These are phyloP conservation scores for Triticum urartu DNA, from an alignment of 176 grass and related monocot genomes.

Conservation along the genomic window DNA sequence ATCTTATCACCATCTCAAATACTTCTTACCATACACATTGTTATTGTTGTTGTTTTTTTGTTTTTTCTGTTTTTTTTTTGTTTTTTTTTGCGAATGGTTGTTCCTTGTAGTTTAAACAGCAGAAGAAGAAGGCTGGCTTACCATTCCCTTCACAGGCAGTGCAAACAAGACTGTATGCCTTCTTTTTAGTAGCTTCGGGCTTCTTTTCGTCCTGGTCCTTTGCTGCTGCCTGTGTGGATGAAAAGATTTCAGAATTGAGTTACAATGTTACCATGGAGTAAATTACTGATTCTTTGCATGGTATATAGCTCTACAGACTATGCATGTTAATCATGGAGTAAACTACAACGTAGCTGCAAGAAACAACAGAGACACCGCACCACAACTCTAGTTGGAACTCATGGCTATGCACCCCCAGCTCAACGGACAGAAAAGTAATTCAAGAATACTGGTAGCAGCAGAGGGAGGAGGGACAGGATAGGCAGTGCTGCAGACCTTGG, in stretches of 20 bases:
- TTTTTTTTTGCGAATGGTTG: too few species aligned
- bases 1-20: neutral
- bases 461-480: neutral
- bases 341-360: neutral
- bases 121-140: slow-evolving; percentile 24
- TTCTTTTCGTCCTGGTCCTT: slow-evolving; percentile 45
- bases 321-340: neutral
- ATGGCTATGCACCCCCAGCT: neutral
- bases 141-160: slow-evolving; percentile 61
- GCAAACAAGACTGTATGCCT: slow-evolving; percentile 56
- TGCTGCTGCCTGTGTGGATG: slow-evolving; percentile 49
- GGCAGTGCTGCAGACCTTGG: slow-evolving; percentile 40
- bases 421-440: neutral
- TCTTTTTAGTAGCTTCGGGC: slow-evolving; percentile 8
- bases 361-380: too few species aligned
- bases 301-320: neutral
- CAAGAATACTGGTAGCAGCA: neutral
- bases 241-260: neutral
- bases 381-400: neutral
- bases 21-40: neutral
- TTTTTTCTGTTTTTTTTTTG: too few species aligned
- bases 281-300: neutral
- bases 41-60: too few species aligned
- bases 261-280: neutral
- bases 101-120: neutral